Conservation (phyloP, 768 basidiomycete species). For the Suillus brevipes region DNA sequence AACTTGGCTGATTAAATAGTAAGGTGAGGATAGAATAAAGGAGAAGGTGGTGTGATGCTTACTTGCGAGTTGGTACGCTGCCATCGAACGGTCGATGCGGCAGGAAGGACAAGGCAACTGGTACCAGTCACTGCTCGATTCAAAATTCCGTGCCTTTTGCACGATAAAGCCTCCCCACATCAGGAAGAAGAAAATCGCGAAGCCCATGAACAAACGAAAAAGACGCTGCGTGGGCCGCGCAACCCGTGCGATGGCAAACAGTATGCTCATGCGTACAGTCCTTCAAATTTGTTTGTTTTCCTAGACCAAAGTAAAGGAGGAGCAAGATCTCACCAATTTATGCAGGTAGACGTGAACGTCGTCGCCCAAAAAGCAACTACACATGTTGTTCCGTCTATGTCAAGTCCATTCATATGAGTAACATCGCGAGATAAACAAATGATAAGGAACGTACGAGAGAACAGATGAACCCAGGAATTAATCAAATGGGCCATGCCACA, state of each 20-base stretch:
- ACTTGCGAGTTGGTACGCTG: constrained; percentile 12
- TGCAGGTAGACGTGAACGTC: neutral
- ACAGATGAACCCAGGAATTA: constrained; percentile 12
- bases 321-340: constrained; percentile 4
- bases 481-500: constrained; percentile 16
- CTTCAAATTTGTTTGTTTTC: constrained; percentile 6
- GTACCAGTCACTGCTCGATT: constrained; percentile 14
- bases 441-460: constrained; percentile 16
- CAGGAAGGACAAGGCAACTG: constrained; percentile 2
- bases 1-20: constrained; percentile 4
- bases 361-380: neutral
- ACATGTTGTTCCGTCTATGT: neutral
- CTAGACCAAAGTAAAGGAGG: neutral
- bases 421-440: neutral
- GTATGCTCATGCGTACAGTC: constrained; percentile 30
- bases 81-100: neutral
- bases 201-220: neutral
- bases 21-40: neutral
- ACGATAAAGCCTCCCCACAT: neutral
- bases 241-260: constrained; percentile 26
- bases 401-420: neutral
- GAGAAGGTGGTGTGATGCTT: neutral
- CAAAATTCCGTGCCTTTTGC: neutral
- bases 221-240: constrained; percentile 19
- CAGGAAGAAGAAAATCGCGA: constrained; percentile 11